Evolutionary conservation across 2,329 filamentous ascomycete species (phyloP), one percentile per base, ranked within the genome.

Genomic region (Colletotrichum sp.): DNA sequence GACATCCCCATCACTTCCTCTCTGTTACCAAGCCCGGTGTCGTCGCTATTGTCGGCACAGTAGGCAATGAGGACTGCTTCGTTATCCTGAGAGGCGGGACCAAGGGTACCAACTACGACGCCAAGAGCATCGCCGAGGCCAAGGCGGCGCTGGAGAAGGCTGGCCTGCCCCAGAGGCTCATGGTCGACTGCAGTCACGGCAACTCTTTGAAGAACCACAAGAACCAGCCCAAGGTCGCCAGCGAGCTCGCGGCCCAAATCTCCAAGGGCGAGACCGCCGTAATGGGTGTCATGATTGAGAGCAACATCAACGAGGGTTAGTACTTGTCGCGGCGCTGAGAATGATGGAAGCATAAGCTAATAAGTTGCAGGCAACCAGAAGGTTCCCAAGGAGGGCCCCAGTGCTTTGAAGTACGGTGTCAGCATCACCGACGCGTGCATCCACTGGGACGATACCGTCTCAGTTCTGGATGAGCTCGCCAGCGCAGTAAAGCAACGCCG

Each of bases 201-300:
- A 98, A 98, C 89, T 98, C 95, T 61, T 88, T 94, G 83, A 99
- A 99, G 91, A 92, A 99, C 86, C 96, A 99, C 90, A 96, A 93
- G 88, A 99, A 99, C 86, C 97, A 99, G 87, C 96, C 96, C 79
- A 96, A 96, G 90, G 97, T 99, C 24, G 96, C 96, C 5, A 93
- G 92, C 67, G 91, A 89, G 13, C 85, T 99, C 73, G 96, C 95
- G 3, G 93, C 95, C 82, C 97, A 99, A 87, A 95, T 99, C 76
- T 90, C 93, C 71, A 92, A 90, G 74, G 97, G 97, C 43, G 96
- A 99, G 87, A 90, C 91, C 4, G 94, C 89, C 65, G 97, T 99
- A 82, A 96, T 98, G 92, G 97, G 97, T 81, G 95, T 99, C 76
- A 99, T 99, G 97, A 98, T 99, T 82, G 97, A 99, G 89, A 98